A percentile compares a stretch with the other conserved stretches of the same genome.
phyloP scores from a whole-genome alignment of 139 green algal species.

The Diplosphaera chodatii region DNA sequence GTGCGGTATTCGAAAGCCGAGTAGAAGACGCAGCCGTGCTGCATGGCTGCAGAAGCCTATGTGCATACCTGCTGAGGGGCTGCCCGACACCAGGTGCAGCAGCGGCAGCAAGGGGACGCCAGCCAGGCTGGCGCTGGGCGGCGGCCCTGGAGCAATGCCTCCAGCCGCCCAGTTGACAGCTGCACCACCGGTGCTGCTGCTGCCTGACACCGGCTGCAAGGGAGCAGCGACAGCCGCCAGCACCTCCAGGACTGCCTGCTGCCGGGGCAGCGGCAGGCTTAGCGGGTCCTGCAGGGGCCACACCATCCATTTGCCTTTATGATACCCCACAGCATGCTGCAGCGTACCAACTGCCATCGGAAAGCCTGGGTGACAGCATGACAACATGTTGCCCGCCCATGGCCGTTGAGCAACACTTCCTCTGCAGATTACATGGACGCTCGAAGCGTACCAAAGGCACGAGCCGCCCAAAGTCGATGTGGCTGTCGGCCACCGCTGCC shows the following conservation, averaged over 20 bases:
- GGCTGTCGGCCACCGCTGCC: slow-evolving; percentile 29
- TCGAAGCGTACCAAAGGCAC: slow-evolving; percentile 27
- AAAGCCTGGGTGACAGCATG: no score
- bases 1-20: no score
- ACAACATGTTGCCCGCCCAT: no score
- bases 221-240: not conserved
- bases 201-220: not conserved
- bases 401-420: no score
- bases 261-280: slow-evolving; percentile 5
- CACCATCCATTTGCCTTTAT: no score
- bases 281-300: slow-evolving; percentile 22
- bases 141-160: no score
- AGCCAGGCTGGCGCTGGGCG: not conserved
- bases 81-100: slow-evolving; percentile 9
- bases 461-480: slow-evolving; percentile 31
- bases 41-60: no score
- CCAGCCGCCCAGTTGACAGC: not conserved
- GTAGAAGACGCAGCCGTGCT: no score
- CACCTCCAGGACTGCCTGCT: slow-evolving; percentile 10
- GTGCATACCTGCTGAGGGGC: not conserved
- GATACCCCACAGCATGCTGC: no score
- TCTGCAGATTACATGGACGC: no score
- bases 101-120: slow-evolving; percentile 10
- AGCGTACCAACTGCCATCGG: no score
- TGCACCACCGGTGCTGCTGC: not conserved